Evolutionary conservation across 2,329 filamentous ascomycete genomes (phyloP).

Genomic region (Periglandula ipomoeae): DNA sequence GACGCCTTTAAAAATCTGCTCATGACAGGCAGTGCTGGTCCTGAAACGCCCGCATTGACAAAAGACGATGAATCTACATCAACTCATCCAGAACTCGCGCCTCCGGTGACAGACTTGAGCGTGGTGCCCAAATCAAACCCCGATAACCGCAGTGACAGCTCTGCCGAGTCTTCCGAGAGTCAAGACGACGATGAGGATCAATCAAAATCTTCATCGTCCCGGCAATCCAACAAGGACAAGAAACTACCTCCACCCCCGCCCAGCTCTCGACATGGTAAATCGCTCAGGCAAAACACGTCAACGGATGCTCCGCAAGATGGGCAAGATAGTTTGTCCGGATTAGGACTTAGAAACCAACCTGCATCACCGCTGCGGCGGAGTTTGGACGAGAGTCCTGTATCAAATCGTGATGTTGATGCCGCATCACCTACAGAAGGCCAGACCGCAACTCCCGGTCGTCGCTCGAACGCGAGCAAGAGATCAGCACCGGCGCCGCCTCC

Average conservation of each 20-base stretch:
- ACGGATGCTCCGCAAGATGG: not conserved
- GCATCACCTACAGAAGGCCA: constrained; percentile 28
- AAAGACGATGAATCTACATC: not conserved
- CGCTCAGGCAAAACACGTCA: constrained; percentile 39
- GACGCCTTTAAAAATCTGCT: constrained; percentile 69
- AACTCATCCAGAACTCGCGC: not conserved
- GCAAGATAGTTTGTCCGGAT: not conserved
- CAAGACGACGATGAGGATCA: not conserved
- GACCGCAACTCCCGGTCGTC: not conserved
- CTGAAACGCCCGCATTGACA: constrained; percentile 4
- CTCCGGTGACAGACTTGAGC: not conserved
- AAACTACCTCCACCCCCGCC: constrained; percentile 63
- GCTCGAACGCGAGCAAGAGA: constrained; percentile 25
- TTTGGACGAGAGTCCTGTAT: too few relatives aligned
- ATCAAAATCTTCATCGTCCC: not conserved
- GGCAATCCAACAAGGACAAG: constrained; percentile 30
- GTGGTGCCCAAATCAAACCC: not conserved
- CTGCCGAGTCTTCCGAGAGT: constrained; percentile 3
- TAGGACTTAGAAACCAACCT: constrained; percentile 29
- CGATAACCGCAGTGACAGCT: not conserved
- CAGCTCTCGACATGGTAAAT: constrained; percentile 69
- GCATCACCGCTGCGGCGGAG: constrained; percentile 36
- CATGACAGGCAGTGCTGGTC: constrained; percentile 57
- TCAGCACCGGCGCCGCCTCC: constrained; percentile 43
- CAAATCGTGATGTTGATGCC: too few relatives aligned